phyloP scores from a whole-genome alignment of 495 filamentous ascomycete genomes.

The Parmelia sp. region DNA sequence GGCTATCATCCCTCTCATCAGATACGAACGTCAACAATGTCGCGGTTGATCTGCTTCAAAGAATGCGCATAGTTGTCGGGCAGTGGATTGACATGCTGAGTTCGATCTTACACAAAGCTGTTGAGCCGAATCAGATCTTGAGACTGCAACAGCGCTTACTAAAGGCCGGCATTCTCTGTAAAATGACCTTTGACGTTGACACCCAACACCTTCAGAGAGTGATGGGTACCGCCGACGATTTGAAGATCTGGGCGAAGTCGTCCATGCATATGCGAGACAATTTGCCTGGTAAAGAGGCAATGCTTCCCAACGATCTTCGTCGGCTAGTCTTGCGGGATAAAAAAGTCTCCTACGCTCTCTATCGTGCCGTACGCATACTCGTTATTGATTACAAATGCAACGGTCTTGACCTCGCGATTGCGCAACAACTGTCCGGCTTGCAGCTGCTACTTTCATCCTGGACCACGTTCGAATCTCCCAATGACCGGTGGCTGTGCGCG shows the following conservation, averaged over 20 bases:
- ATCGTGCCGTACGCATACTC: no score
- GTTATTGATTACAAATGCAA: no score
- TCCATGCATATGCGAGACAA: neutral
- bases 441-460: no score
- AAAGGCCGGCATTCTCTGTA: constrained; percentile 12
- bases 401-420: no score
- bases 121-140: neutral
- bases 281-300: no score
- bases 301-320: no score
- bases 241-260: neutral
- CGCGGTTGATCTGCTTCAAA: no score
- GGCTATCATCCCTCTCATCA: neutral
- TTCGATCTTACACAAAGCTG: neutral
- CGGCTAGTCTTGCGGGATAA: no score
- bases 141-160: constrained; percentile 1
- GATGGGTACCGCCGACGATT: neutral
- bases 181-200: constrained; percentile 16
- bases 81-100: neutral
- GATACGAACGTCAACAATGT: neutral
- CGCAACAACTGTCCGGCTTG: no score
- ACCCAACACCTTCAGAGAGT: neutral
- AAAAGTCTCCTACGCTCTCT: no score
- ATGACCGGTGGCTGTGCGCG: neutral
- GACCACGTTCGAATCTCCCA: no score
- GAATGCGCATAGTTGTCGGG: neutral